Conservation (phyloP, 2,329 filamentous ascomycete genomes). For the Cephalotrichum gorgonifer region DNA sequence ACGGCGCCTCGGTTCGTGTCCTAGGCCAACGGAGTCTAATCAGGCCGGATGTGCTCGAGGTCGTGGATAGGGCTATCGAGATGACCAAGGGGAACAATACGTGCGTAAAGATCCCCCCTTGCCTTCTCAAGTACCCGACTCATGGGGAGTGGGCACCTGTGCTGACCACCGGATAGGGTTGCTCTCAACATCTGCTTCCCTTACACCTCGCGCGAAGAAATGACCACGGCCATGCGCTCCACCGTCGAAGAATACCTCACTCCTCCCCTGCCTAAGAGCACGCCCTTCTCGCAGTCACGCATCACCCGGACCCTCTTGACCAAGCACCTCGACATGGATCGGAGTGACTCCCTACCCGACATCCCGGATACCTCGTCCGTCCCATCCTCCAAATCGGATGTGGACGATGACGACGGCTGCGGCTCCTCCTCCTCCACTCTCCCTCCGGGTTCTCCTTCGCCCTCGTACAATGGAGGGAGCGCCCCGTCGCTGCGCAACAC, state of each 20-base stretch:
- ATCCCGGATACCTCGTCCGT: constrained; percentile 39
- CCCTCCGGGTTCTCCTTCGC: constrained; percentile 41
- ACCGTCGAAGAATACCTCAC: constrained; percentile 85
- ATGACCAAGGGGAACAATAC: constrained; percentile 81
- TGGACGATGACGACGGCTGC: constrained; percentile 40
- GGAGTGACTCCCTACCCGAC: constrained; percentile 33
- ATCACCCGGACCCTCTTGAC: constrained; percentile 79
- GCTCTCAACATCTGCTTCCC: constrained; percentile 92
- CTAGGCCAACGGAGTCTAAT: constrained; percentile 78
- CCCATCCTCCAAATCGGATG: constrained; percentile 32
- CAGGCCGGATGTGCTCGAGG: constrained; percentile 76
- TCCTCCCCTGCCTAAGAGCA: constrained; percentile 45
- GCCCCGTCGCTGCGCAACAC: constrained; percentile 24
- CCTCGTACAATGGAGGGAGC: constrained; percentile 17
- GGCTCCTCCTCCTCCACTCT: constrained; percentile 52
- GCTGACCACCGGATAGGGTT: constrained; percentile 24
- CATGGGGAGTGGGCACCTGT: background rate
- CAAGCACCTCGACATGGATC: constrained; percentile 38
- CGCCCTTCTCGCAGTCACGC: constrained; percentile 76
- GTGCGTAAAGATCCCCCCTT: constrained; percentile 28
- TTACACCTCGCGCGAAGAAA: constrained; percentile 92
- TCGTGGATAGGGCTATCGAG: constrained; percentile 75
- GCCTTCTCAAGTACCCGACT: background rate
- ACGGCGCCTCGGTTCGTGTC: constrained; percentile 78
- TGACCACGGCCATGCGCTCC: constrained; percentile 76